These are phyloP conservation scores for Astrocystis sublimbata DNA, from an alignment of 495 filamentous ascomycete genomes.

Conservation along the genomic window DNA sequence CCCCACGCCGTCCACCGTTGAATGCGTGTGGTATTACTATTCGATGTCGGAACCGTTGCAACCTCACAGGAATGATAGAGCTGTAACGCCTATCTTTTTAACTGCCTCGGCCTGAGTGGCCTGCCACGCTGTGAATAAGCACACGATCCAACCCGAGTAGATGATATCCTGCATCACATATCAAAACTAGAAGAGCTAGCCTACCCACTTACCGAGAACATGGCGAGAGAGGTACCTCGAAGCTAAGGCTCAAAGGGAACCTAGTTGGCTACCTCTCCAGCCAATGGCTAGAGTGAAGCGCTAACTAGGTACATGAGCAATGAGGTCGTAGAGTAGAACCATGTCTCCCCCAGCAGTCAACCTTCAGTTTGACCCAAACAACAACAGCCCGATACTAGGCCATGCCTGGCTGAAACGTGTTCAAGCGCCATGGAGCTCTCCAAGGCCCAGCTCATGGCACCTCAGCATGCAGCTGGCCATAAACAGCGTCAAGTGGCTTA, in stretches of 20 bases:
- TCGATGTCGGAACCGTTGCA: constrained; percentile 5
- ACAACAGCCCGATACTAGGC: background rate
- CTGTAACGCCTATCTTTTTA: constrained; percentile 1
- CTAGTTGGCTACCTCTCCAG: background rate
- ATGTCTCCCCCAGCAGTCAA: background rate
- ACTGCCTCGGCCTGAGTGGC: constrained; percentile 5
- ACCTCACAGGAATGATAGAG: background rate
- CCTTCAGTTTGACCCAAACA: background rate
- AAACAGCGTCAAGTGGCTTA: constrained; percentile 17
- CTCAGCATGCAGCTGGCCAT: constrained; percentile 13
- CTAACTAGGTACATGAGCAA: background rate
- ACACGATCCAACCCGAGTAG: constrained; percentile 7
- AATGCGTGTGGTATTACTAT: constrained; percentile 11
- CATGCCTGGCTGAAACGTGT: background rate
- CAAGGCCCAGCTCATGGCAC: constrained; percentile 4
- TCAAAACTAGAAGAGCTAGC: background rate
- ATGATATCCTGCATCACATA: constrained; percentile 5
- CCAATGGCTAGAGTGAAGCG: background rate
- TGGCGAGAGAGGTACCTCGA: background rate
- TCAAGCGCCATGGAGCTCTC: constrained; percentile 3
- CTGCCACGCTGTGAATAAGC: constrained; percentile 14
- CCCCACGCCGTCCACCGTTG: constrained; percentile 1
- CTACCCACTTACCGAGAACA: background rate
- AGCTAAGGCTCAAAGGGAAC: background rate
- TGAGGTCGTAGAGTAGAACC: background rate